Base-by-base conservation (phyloP, 192 early-diverging fungal species). In the Borealophlyctis nickersoniae region DNA sequence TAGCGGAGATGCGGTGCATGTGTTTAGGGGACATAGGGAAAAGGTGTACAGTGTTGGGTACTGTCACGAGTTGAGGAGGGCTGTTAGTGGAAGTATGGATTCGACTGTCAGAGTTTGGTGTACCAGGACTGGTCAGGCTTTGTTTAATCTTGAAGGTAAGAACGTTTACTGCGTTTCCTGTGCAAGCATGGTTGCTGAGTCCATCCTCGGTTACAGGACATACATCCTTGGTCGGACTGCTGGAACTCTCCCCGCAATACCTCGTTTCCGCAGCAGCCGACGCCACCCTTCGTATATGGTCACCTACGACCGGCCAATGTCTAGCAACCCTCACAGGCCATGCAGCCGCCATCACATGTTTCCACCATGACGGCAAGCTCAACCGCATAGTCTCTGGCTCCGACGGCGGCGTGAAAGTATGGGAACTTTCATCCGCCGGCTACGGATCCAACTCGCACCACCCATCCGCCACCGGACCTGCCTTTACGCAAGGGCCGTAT, bases 21-120 rank as follows among this genome's bases (percentile, higher is more conserved):
- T 73, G 9, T 84, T 93, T 49, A 73, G 86, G 31, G 97, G 94
- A 32, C 97, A 99, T 72, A 81, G 86, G 23, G 88, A 94, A 68
- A 94, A 95, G 66, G 97, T 99, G 9, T 99, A 99, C 72, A 91
- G 90, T 4, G 88, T 99, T 28, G 95, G 92, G 7, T 82, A 98
- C 62, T 88, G 87, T 62, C 79, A 88, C 24, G 90, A 94, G 67
- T 78, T 89, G 36, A 81, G 89, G 49, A 80, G 88, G 48, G 92
- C 92, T 51, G 93, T 94, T 64, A 91, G 89, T 60, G 97, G 97
- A 23, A 91, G 88, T 63, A 90, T 98, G 90, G 97, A 99, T 74
- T 84, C 92, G 0, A 88, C 83, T 35, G 93, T 98, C 36, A 84
- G 88, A 34, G 90, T 98, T 24, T 99, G 97, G 97, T 89, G 88